These are phyloP conservation scores for Phlebiopsis flavidoalba DNA, from an alignment of 768 basidiomycete species.

Conservation along the genomic window DNA sequence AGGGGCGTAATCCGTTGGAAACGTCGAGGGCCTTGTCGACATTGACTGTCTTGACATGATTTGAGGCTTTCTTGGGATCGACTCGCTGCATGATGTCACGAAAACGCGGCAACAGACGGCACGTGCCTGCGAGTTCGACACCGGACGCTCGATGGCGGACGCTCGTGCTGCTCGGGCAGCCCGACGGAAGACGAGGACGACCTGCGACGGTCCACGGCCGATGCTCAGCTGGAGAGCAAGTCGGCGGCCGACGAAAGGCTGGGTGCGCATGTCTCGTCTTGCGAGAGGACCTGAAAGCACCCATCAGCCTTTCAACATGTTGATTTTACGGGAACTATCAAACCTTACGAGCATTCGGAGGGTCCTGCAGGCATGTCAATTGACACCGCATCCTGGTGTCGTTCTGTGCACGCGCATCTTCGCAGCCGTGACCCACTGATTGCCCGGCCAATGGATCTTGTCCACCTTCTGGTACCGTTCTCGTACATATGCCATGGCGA, in stretches of 20 bases:
- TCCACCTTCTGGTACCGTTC: conserved; percentile 96
- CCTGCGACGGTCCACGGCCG: conserved; percentile 96
- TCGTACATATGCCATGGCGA: conserved; percentile 93
- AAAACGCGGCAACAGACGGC: conserved; percentile 82
- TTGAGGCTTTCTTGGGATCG: conserved; percentile 87
- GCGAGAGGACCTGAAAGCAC: conserved; percentile 78
- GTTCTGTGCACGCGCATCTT: conserved; percentile 99
- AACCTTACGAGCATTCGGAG: conserved; percentile 87
- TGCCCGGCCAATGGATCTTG: conserved; percentile 98
- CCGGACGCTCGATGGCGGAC: conserved; percentile 77
- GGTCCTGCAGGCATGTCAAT: conserved; percentile 99
- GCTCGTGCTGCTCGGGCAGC: conserved; percentile 56
- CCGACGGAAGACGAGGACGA: conserved; percentile 84
- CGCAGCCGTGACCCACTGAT: conserved; percentile 99
- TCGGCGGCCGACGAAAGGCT: conserved; percentile 94
- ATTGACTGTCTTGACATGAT: conserved; percentile 73
- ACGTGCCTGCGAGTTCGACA: conserved; percentile 81
- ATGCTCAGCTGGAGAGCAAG: conserved; percentile 99
- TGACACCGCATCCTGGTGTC: conserved; percentile 95
- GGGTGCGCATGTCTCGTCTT: conserved; percentile 81
- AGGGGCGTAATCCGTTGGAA: conserved; percentile 98
- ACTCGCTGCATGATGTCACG: conserved; percentile 88
- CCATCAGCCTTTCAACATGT: conserved; percentile 17
- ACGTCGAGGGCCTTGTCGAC: conserved; percentile 79
- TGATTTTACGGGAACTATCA: neutral